These are phyloP conservation scores for Fallopia convolvulus DNA, from an alignment of 148 eudicot species.

Conservation along the genomic window DNA sequence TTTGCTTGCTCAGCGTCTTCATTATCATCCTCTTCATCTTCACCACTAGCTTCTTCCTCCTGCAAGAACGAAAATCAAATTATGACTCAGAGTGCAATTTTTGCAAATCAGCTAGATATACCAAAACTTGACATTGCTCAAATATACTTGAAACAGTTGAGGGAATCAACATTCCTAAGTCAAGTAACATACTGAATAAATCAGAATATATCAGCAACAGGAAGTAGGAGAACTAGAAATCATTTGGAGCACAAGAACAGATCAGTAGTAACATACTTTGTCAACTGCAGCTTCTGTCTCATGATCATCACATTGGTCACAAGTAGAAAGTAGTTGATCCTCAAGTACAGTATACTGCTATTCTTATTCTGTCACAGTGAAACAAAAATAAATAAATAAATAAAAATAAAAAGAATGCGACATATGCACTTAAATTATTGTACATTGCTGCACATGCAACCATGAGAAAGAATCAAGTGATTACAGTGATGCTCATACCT, in stretches of 20 bases:
- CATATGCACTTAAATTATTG: background rate
- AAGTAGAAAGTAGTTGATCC: conserved; percentile 6
- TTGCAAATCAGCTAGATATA: background rate
- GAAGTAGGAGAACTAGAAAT: background rate
- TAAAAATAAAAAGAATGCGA: background rate
- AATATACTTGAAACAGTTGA: background rate
- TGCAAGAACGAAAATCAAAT: conserved; percentile 1
- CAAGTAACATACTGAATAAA: background rate
- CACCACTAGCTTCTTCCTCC: conserved; percentile 28
- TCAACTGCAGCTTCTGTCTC: conserved; percentile 10
- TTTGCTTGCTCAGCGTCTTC: conserved; percentile 59
- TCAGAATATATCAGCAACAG: background rate
- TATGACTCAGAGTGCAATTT: background rate
- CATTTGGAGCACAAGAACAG: background rate
- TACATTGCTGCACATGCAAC: background rate
- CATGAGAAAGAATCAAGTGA: background rate
- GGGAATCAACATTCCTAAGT: background rate
- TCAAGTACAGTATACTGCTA: background rate
- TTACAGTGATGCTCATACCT: background rate
- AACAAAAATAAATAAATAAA: background rate
- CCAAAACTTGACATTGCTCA: too few relatives aligned
- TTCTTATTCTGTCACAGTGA: conserved; percentile 4
- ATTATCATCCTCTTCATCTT: conserved; percentile 20
- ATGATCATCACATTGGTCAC: background rate
- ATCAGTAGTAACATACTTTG: conserved; percentile 13